Evolutionary conservation across 2,329 filamentous ascomycete genomes (phyloP).

Genomic region (Ascocoryne sarcoides): DNA sequence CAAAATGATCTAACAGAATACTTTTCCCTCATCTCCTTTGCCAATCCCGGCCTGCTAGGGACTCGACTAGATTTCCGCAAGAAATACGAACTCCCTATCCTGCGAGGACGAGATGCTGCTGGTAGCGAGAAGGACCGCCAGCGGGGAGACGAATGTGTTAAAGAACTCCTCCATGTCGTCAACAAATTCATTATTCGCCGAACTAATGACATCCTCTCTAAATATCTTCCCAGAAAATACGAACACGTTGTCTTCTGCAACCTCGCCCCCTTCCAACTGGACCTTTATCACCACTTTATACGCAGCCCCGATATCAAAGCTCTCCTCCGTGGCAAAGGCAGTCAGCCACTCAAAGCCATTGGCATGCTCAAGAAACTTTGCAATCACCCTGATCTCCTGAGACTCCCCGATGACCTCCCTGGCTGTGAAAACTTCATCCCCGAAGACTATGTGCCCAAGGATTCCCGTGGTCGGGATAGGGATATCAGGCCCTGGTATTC

Average conservation of each 20-base stretch:
- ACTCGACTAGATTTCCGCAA: conserved; percentile 89
- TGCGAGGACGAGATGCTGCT: conserved; percentile 82
- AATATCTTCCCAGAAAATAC: conserved; percentile 96
- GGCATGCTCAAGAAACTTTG: conserved; percentile 96
- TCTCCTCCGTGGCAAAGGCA: conserved; percentile 84
- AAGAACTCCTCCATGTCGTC: conserved; percentile 73
- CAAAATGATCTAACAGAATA: conserved; percentile 99
- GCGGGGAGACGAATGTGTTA: conserved; percentile 74
- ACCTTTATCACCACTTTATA: conserved; percentile 95
- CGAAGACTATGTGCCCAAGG: conserved; percentile 80
- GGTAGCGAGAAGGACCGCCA: conserved; percentile 75
- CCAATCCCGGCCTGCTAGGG: conserved; percentile 86
- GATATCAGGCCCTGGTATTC: conserved; percentile 95
- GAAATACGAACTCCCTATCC: conserved; percentile 84
- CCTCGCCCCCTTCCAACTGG: conserved; percentile 82
- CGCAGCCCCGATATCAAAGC: conserved; percentile 91
- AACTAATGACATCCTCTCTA: conserved; percentile 95
- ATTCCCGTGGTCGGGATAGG: conserved; percentile 77
- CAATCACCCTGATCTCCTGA: conserved; percentile 91
- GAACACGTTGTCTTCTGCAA: conserved; percentile 99
- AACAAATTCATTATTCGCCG: conserved; percentile 98
- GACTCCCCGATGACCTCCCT: conserved; percentile 73
- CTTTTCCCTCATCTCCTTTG: conserved; percentile 91
- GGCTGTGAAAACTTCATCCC: conserved; percentile 78
- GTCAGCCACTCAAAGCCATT: conserved; percentile 93